Percentiles rank a stretch among this genome's conserved stretches.
phyloP scores from a whole-genome alignment of 169 alveolate species.

The Babesia gibsoni region DNA sequence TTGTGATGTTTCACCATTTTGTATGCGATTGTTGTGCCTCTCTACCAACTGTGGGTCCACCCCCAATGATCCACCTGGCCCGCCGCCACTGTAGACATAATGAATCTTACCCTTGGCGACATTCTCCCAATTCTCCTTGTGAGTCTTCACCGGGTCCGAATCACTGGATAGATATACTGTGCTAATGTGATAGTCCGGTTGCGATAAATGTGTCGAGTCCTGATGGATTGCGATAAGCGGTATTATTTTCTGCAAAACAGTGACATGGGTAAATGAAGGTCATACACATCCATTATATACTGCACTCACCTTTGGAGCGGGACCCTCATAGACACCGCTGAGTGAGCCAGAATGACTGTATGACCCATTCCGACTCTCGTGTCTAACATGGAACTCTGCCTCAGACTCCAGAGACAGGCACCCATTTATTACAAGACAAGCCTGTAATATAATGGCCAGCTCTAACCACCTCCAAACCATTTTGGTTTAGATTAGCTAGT shows the following conservation, averaged over 20 bases:
- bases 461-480: neutral
- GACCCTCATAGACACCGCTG: neutral
- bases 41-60: neutral
- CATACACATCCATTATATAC: neutral
- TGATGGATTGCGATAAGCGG: slow-evolving; percentile 19
- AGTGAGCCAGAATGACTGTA: neutral
- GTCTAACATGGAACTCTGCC: neutral
- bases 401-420: neutral
- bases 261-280: neutral
- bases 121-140: slow-evolving; percentile 31
- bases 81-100: slow-evolving; percentile 25
- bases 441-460: slow-evolving; percentile 32
- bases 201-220: neutral
- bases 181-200: neutral
- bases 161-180: neutral
- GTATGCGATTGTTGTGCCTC: slow-evolving; percentile 11
- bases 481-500: neutral
- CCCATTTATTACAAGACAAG: neutral
- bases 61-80: slow-evolving; percentile 61
- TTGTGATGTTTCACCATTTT: neutral
- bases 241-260: neutral
- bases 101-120: slow-evolving; percentile 30
- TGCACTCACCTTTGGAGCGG: slow-evolving; percentile 9
- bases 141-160: neutral
- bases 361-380: neutral